A percentile compares a stretch with the other conserved stretches of the same genome.
phyloP scores from a whole-genome alignment of 2,329 filamentous ascomycete species.

The Curvularia sp. region DNA sequence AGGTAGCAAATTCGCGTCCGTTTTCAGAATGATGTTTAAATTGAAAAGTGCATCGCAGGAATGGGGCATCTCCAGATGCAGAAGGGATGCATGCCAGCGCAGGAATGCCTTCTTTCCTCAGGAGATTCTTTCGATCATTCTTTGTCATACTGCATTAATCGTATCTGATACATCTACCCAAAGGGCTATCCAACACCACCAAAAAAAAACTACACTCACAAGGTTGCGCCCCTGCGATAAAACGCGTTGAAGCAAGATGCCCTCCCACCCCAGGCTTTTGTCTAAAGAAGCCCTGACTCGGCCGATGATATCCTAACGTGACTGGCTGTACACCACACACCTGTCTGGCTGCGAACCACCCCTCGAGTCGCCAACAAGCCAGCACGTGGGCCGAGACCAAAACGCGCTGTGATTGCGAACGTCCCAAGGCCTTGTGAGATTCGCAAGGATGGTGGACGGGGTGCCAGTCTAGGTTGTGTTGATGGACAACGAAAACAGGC shows the following conservation, averaged over 20 bases:
- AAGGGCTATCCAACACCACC: background rate
- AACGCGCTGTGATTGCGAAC: conserved; percentile 3
- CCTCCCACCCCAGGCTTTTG: conserved; percentile 1
- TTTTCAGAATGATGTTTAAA: background rate
- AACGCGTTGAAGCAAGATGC: conserved; percentile 1
- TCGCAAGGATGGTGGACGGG: conserved; percentile 2
- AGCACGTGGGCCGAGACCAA: background rate
- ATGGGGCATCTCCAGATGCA: background rate
- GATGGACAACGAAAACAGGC: background rate
- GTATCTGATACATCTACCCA: background rate
- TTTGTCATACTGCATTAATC: background rate
- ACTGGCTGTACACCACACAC: background rate
- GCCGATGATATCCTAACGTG: background rate
- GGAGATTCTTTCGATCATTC: background rate
- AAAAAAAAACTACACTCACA: background rate
- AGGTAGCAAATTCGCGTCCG: background rate
- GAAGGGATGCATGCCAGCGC: background rate
- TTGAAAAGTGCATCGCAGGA: conserved; percentile 1
- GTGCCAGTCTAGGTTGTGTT: conserved; percentile 2
- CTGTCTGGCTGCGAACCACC: conserved; percentile 4
- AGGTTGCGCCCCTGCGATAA: background rate
- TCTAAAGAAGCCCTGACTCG: background rate
- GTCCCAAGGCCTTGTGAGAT: conserved; percentile 1
- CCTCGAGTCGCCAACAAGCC: background rate
- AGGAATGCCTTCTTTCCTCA: background rate